These are phyloP conservation scores for Alternaria arborescens DNA, from an alignment of 2,329 filamentous ascomycete genomes.

Conservation along the genomic window DNA sequence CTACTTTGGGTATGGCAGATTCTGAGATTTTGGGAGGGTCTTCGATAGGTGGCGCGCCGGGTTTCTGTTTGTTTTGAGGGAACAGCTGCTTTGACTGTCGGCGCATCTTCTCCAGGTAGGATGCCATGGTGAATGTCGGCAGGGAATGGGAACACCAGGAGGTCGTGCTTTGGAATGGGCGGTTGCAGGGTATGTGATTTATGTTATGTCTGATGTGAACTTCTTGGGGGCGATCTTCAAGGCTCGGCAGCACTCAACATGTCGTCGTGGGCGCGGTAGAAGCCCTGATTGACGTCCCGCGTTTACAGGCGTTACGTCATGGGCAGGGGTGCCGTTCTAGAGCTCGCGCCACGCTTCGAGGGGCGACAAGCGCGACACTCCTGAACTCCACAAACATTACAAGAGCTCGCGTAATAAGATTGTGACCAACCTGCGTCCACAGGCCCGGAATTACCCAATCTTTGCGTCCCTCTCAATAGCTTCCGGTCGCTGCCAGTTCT, in stretches of 20 bases:
- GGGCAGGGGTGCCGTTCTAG: constrained; percentile 28
- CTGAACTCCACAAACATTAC: background rate
- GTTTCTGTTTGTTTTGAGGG: constrained; percentile 23
- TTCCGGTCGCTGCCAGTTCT: background rate
- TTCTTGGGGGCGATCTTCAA: constrained; percentile 19
- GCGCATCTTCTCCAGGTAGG: constrained; percentile 46
- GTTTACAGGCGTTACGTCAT: constrained; percentile 39
- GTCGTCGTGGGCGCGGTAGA: constrained; percentile 32
- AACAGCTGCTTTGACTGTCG: constrained; percentile 44
- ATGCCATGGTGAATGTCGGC: constrained; percentile 30
- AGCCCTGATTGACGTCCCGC: constrained; percentile 32
- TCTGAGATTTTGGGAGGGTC: constrained; percentile 23
- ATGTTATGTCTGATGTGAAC: constrained; percentile 10
- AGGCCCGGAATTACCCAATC: background rate
- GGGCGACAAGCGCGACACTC: background rate
- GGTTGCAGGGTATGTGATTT: background rate
- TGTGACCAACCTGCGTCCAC: background rate
- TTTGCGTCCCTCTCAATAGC: background rate
- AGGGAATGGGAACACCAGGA: background rate
- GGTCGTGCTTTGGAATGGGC: background rate
- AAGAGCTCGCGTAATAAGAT: background rate
- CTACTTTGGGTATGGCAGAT: constrained; percentile 14
- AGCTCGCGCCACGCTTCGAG: constrained; percentile 19
- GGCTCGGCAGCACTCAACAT: constrained; percentile 30
- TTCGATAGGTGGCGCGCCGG: constrained; percentile 18